Conservation (phyloP, 768 basidiomycete species). For the Cystofilobasidium ferigula region DNA sequence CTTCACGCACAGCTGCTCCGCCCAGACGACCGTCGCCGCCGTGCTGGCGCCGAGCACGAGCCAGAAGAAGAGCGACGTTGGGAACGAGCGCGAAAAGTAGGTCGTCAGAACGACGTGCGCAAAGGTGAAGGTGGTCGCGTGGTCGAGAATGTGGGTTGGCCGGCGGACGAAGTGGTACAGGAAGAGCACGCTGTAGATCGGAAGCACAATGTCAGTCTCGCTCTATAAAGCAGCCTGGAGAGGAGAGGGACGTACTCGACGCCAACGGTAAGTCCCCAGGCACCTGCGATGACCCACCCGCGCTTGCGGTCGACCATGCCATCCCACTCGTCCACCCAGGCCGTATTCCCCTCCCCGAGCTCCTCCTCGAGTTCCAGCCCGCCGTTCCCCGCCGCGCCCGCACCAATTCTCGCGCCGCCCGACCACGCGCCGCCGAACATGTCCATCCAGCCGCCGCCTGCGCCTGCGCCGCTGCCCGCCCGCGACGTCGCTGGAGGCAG, state of each 20-base stretch:
- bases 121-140: conserved; percentile 77
- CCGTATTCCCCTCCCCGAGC: background rate
- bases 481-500: background rate
- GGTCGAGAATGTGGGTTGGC: conserved; percentile 90
- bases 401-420: conserved; percentile 62
- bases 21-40: conserved; percentile 60
- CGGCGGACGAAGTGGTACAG: conserved; percentile 77
- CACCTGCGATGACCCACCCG: conserved; percentile 80
- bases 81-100: conserved; percentile 68
- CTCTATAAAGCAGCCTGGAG: background rate
- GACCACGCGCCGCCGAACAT: conserved; percentile 67
- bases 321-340: conserved; percentile 20
- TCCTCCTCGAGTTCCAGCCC: conserved; percentile 20
- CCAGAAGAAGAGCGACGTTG: conserved; percentile 92
- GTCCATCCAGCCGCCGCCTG: conserved; percentile 44
- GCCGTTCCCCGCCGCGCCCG: conserved; percentile 41
- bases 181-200: conserved; percentile 53
- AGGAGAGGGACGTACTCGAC: conserved; percentile 51
- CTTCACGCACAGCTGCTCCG: conserved; percentile 83
- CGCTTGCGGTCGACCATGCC: conserved; percentile 56
- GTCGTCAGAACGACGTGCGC: conserved; percentile 88
- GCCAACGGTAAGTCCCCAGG: conserved; percentile 71
- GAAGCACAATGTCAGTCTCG: conserved; percentile 12
- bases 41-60: conserved; percentile 59
- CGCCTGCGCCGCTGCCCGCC: background rate